Conservation (phyloP, 305 asterid genomes). For the Plantago lanceolata region DNA sequence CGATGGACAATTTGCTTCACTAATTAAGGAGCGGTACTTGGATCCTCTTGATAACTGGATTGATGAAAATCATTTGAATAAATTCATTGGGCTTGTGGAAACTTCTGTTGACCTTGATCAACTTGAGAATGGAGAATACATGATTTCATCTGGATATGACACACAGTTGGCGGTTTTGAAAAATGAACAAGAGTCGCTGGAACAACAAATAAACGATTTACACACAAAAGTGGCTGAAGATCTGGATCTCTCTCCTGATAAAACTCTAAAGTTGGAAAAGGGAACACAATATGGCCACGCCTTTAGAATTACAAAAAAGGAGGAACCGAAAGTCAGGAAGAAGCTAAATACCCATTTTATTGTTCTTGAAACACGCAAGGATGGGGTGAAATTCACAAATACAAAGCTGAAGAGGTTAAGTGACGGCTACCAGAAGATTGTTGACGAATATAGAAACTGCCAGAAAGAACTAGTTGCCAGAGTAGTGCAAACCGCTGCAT, state of each 20-base stretch:
- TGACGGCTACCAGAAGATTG: conserved; percentile 78
- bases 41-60: conserved; percentile 62
- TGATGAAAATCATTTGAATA: conserved; percentile 83
- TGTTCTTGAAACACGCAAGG: conserved; percentile 97
- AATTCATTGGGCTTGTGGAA: conserved; percentile 92
- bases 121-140: conserved; percentile 95
- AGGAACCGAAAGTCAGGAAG: conserved; percentile 95
- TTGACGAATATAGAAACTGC: conserved; percentile 80
- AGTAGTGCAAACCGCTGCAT: conserved; percentile 82
- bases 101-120: conserved; percentile 94
- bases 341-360: conserved; percentile 82
- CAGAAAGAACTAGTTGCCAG: conserved; percentile 88
- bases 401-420: conserved; percentile 78
- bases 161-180: conserved; percentile 54
- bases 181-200: conserved; percentile 73
- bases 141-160: conserved; percentile 88
- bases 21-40: conserved; percentile 69
- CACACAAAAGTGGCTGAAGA: conserved; percentile 70
- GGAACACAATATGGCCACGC: conserved; percentile 91
- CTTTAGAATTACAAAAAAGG: conserved; percentile 93
- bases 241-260: conserved; percentile 79
- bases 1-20: conserved; percentile 62
- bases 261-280: conserved; percentile 82
- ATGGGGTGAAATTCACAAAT: conserved; percentile 91
- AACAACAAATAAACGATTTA: conserved; percentile 65